Base-by-base conservation (phyloP, 2,329 filamentous ascomycete genomes). In the Xylariaceae sp. region DNA sequence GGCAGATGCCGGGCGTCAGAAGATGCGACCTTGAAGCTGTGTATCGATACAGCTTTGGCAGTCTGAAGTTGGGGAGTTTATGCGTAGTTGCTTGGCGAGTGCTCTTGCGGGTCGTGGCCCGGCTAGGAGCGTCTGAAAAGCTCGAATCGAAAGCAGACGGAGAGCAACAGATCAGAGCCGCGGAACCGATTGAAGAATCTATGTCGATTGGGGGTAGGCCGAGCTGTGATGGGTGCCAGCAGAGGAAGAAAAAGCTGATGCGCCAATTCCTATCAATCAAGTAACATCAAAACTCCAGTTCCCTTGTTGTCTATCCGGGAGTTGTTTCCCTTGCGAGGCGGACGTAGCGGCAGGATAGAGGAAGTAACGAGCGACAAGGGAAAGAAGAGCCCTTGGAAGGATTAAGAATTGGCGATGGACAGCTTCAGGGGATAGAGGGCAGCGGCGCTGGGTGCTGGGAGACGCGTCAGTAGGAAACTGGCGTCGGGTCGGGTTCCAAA, bases 361-460 rank as follows among this genome's bases (percentile, higher is more conserved):
- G 22, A 26, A 11, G 22, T 53, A 61, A 52, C 56, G 57, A 61
- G 52, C 49, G 58, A 50, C 56, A 48, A 49, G 49, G 54, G 52
- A 42, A 50, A 32, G 31, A n/a, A 4, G 30, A 32, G 15, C 16
- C 32, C 31, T 28, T 34, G n/a, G 19, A 37, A 11, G 3, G 39
- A 9, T 13, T 22, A 11, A 8, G 13, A 16, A 36, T 8, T 24
- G 42, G 32, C 17, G 33, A 39, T 35, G 22, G 37, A 34, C 19
- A 29, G 17, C 19, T 17, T 16, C n/a, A 29, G 18, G 36, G 17
- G 24, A 9, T 26, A 12, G 29, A 11, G 29, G 19, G 19, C n/a
- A 18, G 36, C 12, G 24, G 12, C 19, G 19, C 12, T 26, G 36
- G 16, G 19, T 15, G 24, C 28, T 38, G n/a, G 16, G 34, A 11